Evolutionary conservation across 768 basidiomycete genomes (phyloP).

Genomic region (Clavulina sp.): DNA sequence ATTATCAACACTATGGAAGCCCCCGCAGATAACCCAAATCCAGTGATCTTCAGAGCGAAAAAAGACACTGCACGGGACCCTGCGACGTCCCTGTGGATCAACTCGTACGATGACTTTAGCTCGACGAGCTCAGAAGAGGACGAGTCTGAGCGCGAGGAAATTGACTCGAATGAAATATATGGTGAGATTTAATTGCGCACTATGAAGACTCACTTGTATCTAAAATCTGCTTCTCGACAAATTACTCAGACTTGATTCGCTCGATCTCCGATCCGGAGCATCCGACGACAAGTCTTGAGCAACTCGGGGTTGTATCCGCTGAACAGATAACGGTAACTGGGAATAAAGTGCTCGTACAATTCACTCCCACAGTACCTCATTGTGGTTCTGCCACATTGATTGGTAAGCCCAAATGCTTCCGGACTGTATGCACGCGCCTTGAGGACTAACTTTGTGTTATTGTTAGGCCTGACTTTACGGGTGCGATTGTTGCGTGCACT

Average conservation of each 20-base stretch:
- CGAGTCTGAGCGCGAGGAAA: neutral
- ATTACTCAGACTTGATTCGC: conserved; percentile 58
- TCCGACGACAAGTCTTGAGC: conserved; percentile 64
- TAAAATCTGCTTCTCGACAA: neutral
- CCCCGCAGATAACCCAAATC: neutral
- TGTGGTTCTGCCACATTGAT: conserved; percentile 96
- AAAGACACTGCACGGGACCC: neutral
- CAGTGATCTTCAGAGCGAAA: neutral
- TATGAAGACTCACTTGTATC: neutral
- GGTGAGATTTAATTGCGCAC: neutral
- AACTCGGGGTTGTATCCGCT: conserved; percentile 84
- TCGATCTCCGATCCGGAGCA: conserved; percentile 93
- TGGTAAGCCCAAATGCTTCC: conserved; percentile 30
- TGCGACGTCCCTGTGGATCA: neutral
- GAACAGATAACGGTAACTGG: conserved; percentile 52
- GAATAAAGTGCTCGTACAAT: conserved; percentile 56
- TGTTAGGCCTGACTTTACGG: conserved; percentile 78
- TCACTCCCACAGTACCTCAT: conserved; percentile 95
- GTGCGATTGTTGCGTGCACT: conserved; percentile 80
- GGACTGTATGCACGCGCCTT: neutral
- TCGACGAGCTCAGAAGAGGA: neutral
- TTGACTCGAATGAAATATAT: conserved; percentile 1
- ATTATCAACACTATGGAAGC: no score
- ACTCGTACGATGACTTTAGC: neutral
- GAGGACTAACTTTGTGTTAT: neutral